Evolutionary conservation across 1,284 basidiomycete species (phyloP).

Genomic region (Cystodermella granulosa): DNA sequence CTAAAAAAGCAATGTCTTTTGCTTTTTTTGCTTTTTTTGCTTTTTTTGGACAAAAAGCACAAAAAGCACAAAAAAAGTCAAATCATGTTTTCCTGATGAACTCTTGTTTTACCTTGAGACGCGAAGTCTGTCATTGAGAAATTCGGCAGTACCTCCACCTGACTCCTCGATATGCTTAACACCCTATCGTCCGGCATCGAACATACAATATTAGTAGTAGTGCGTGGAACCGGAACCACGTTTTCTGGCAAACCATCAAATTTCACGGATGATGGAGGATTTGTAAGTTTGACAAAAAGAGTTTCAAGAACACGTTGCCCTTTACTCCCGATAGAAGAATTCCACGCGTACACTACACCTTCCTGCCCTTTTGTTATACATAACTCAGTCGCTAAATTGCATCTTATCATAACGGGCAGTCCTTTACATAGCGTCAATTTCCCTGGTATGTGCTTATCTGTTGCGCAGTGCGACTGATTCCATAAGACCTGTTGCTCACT

Average conservation of each 20-base stretch:
- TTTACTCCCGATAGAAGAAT: not conserved
- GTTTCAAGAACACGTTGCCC: constrained; percentile 9
- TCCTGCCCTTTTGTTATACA: constrained; percentile 2
- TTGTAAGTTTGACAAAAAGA: constrained; percentile 11
- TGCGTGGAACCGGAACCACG: constrained; percentile 12
- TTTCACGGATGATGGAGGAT: constrained; percentile 9
- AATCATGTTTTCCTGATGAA: too few species aligned
- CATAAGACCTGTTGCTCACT: not conserved
- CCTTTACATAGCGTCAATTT: constrained; percentile 5
- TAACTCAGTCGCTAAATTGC: too few species aligned
- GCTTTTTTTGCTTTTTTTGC: too few species aligned
- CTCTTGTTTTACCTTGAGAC: constrained; percentile 27
- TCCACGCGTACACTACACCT: not conserved
- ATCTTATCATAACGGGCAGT: constrained; percentile 8
- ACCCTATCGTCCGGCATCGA: not conserved
- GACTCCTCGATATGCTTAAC: constrained; percentile 10
- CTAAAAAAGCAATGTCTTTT: too few species aligned
- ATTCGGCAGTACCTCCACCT: too few species aligned
- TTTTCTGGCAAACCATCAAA: constrained; percentile 10
- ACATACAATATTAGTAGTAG: not conserved
- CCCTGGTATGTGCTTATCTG: too few species aligned
- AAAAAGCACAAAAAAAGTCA: too few species aligned
- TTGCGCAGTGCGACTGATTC: not conserved
- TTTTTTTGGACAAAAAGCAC: too few species aligned
- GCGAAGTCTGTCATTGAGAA: constrained; percentile 30